Base-by-base conservation (phyloP, 202 grass and related monocot species). In the Musa balbisiana region DNA sequence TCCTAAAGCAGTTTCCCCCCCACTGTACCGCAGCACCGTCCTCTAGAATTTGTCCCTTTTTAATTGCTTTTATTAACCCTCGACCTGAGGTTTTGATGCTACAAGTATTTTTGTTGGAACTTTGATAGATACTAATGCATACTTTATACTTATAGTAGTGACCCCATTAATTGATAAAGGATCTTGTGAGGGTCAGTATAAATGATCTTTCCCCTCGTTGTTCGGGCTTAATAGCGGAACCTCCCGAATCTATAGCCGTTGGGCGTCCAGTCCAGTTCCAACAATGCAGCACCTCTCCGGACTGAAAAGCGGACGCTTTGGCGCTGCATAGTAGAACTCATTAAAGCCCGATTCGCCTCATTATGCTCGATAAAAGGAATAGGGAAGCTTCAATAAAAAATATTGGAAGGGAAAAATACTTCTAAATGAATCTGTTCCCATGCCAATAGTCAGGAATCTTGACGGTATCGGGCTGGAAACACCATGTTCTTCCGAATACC, bases 401-500 rank as follows among this genome's bases (percentile, higher is more conserved):
- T 21, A 62, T 21, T 62, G n/a, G 9, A 62, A 20, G 69, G n/a
- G 9, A 72, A 72, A 51, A n/a, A 72, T 51, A 52, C 33, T 72
- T 52, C 12, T 72, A 52, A 72, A 72, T 72, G 69, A 62, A 49
- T 49, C 8, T 62, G 24, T n/a, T 75, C 14, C 12, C 14, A 75
- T 62, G 73, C n/a, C 73, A 75, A 62, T 62, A 75, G 23, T 49
- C 55, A 62, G 49, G 9, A 67, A 55, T 55, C 50, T 68, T 67
- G 62, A 29, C 12, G 62, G 17, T 69, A 73, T 74, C 25, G 43
- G 74, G 43, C 54, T 59, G n/a, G 27, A 49, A 80, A 80, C 55
- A 80, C 53, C 10, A 15, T 80, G 55, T 67, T 81, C 56, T 67
- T 73, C 49, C 27, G 74, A 0, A 81, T 67, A 74, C 74, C 21